Evolutionary conservation across 2,329 filamentous ascomycete genomes (phyloP).

Genomic region (Penicillium verrucosum): DNA sequence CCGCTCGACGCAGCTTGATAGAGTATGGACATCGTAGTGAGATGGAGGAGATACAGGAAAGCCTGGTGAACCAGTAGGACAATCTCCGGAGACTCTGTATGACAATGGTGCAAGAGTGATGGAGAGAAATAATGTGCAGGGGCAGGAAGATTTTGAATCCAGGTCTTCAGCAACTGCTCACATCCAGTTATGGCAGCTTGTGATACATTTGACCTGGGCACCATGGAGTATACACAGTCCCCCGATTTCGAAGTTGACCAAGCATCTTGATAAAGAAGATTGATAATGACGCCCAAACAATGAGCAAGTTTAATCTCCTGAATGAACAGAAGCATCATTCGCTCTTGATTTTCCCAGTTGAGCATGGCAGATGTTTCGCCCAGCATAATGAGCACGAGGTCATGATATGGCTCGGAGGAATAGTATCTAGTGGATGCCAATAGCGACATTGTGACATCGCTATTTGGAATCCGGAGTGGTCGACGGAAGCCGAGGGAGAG

Average conservation of each 20-base stretch:
- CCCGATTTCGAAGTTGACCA: slow-evolving; percentile 1
- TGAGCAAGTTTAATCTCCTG: slow-evolving; percentile 6
- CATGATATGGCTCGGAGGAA: slow-evolving; percentile 6
- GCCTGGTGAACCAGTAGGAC: slow-evolving; percentile 7
- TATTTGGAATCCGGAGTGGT: slow-evolving; percentile 5
- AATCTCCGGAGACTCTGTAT: slow-evolving; percentile 1
- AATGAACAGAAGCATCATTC: slow-evolving; percentile 8
- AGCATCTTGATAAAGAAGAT: slow-evolving; percentile 2
- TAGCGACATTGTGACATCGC: slow-evolving; percentile 6
- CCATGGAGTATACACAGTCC: neutral
- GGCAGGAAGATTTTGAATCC: slow-evolving; percentile 4
- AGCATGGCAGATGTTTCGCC: slow-evolving; percentile 5
- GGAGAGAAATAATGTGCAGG: slow-evolving; percentile 6
- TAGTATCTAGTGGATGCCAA: slow-evolving; percentile 7
- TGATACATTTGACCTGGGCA: neutral
- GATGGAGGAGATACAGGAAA: slow-evolving; percentile 10
- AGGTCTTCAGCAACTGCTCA: slow-evolving; percentile 3
- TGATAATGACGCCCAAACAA: slow-evolving; percentile 3
- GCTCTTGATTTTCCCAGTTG: slow-evolving; percentile 9
- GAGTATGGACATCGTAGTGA: slow-evolving; percentile 4
- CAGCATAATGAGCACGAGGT: neutral
- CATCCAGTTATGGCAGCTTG: neutral
- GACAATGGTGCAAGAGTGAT: neutral
- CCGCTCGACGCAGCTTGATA: neutral
- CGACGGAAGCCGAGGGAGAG: slow-evolving; percentile 10